A percentile compares a stretch with the other conserved stretches of the same genome.
Evolutionary conservation across 1,139 yeast genomes (phyloP).

Genomic region (Yamadazyma membranifaciens): DNA sequence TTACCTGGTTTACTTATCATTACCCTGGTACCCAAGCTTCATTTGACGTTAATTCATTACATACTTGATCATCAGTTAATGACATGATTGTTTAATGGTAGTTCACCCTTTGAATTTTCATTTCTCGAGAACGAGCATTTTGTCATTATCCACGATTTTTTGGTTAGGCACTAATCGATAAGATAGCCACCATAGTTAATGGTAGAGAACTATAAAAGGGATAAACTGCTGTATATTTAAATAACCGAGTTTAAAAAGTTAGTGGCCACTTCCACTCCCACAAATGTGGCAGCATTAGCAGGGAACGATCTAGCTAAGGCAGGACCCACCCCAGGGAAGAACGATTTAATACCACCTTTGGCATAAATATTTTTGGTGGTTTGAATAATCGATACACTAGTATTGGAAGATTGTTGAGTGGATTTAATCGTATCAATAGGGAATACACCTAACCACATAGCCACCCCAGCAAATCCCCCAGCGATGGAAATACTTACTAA

Average conservation of each 20-base stretch:
- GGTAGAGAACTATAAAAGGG: too few relatives aligned
- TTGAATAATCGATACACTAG: conserved; percentile 56
- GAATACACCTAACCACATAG: conserved; percentile 97
- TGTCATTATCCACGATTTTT: conserved; percentile 1
- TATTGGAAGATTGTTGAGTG: conserved; percentile 67
- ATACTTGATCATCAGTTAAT: conserved; percentile 48
- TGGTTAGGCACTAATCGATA: conserved; percentile 3
- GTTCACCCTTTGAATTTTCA: too few relatives aligned
- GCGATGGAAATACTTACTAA: conserved; percentile 79
- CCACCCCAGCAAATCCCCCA: conserved; percentile 93
- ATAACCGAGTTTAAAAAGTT: conserved; percentile 51
- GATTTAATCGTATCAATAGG: conserved; percentile 96
- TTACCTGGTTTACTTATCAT: too few relatives aligned
- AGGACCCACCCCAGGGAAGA: conserved; percentile 97
- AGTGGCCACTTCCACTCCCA: conserved; percentile 90
- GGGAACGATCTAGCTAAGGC: conserved; percentile 95
- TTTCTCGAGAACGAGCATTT: conserved; percentile 6
- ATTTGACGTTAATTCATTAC: conserved; percentile 22
- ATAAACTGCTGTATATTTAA: conserved; percentile 12
- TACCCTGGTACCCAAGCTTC: neutral
- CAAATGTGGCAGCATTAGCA: conserved; percentile 96
- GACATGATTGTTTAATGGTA: conserved; percentile 25
- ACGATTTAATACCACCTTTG: conserved; percentile 82
- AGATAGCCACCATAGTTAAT: conserved; percentile 1
- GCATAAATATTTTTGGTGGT: conserved; percentile 64